Percentiles rank a stretch among this genome's conserved stretches.
These are phyloP conservation scores for Phytophthora cryptogea DNA, from an alignment of 352 stramenopile genomes.

Conservation along the genomic window DNA sequence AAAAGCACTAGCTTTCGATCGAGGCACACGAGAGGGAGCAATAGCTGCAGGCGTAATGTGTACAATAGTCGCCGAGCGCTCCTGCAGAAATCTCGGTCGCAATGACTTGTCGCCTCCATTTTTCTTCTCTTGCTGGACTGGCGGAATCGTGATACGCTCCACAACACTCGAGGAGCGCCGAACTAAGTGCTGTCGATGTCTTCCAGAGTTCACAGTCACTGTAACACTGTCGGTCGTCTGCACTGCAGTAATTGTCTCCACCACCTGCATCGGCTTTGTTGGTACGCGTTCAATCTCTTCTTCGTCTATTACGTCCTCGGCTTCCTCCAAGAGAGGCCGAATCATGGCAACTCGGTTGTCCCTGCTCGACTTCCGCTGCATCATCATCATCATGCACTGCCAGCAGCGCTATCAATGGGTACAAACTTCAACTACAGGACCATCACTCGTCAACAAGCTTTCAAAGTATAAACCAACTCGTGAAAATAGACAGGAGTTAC, in stretches of 20 bases:
- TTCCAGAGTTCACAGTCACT: constrained; percentile 2
- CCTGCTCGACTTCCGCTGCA: constrained; percentile 1
- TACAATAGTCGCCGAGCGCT: constrained; percentile 52
- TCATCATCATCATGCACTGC: constrained; percentile 7
- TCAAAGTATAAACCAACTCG: constrained; percentile 17
- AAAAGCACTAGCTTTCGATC: constrained; percentile 67
- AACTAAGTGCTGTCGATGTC: constrained; percentile 5
- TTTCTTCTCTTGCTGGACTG: constrained; percentile 11
- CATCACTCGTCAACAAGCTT: constrained; percentile 10
- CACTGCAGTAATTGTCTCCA: constrained; percentile 1
- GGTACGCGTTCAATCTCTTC: constrained; percentile 8
- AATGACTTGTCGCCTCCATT: constrained; percentile 44
- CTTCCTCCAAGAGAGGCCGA: constrained; percentile 33
- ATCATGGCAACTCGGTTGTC: constrained; percentile 18
- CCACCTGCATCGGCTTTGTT: not conserved
- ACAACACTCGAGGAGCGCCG: constrained; percentile 23
- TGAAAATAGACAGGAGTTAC: constrained; percentile 37
- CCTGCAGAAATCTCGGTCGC: constrained; percentile 54
- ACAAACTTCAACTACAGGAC: constrained; percentile 22
- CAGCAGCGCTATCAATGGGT: constrained; percentile 14
- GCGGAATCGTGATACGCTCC: not conserved
- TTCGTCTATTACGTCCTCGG: constrained; percentile 24
- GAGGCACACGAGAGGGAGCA: constrained; percentile 27
- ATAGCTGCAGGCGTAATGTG: constrained; percentile 20
- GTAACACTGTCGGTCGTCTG: constrained; percentile 4